Percentiles rank a stretch among this genome's conserved stretches.
Evolutionary conservation across 495 filamentous ascomycete species (phyloP).

Genomic region (Tuber aestivum): DNA sequence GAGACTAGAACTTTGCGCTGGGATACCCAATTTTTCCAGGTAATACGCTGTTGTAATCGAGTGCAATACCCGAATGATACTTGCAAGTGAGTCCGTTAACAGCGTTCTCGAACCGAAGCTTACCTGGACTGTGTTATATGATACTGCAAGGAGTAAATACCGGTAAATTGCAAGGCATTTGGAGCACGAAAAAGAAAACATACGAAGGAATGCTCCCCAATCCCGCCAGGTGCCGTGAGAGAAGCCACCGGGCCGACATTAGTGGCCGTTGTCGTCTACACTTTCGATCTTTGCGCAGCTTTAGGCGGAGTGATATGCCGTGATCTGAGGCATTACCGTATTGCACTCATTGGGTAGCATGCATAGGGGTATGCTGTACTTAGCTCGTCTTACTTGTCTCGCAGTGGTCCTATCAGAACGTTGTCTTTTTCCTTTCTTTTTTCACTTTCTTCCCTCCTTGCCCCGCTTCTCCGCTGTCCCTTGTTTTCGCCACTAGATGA

Average conservation of each 20-base stretch:
- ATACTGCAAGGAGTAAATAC: slow-evolving; percentile 1
- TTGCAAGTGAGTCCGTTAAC: background rate
- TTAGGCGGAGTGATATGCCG: background rate
- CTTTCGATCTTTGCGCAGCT: background rate
- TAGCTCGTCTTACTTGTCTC: background rate
- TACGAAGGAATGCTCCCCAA: background rate
- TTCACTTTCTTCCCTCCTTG: background rate
- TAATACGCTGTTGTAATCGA: background rate
- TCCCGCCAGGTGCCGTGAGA: background rate
- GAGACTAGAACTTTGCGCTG: too few relatives aligned
- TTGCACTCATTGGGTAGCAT: background rate
- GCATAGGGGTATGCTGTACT: background rate
- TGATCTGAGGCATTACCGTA: background rate
- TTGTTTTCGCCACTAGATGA: background rate
- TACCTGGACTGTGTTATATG: background rate
- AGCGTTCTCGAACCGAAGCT: background rate
- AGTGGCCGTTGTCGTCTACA: background rate
- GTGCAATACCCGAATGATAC: background rate
- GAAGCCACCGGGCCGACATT: background rate
- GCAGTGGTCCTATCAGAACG: background rate
- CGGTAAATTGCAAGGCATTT: background rate
- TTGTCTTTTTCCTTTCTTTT: background rate
- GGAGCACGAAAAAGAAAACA: background rate
- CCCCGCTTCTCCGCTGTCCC: background rate
- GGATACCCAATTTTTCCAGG: background rate